Base-by-base conservation (phyloP, 148 eudicot genomes). In the Vaccinium myrtillus region DNA sequence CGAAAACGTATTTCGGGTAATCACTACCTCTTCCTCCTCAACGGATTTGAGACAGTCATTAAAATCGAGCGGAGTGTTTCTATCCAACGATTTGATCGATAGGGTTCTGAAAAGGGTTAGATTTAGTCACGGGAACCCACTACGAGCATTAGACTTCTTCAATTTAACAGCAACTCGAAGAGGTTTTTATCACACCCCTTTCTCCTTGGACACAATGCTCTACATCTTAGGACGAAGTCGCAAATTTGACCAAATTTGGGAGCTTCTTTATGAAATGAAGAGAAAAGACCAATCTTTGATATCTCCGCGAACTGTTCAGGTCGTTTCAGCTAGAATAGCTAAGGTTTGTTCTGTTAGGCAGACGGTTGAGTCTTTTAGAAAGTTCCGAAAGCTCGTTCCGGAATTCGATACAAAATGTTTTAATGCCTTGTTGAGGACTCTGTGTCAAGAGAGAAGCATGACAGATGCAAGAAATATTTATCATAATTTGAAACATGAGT, bases 371-470 rank as follows among this genome's bases (percentile, higher is more conserved):
- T 90, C 93, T 61, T 94, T 96, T 81, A 89, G 77, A 84, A 89
- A 30, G 87, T 96, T 96, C 82, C 84, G 65, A 80, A 93, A 83
- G 84, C 87, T 96, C 21, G 92, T 91, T 58, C 84, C 85, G 0
- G 92, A 73, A 61, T 92, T 91, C 51, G 94, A 89, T 81, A 89
- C 91, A 6, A 46, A 78, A 32, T 92, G 92, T 82, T 96, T 88
- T 51, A 96, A 96, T 87, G 91, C 93, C 5, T 82, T 94, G 89
- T 85, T 96, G 83, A 94, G 98, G 79, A 87, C 94, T 67, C 86
- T 94, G 86, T 96, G 93, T 75, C 98, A 94, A 80, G 98, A 96
- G 90, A 96, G 91, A 86, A 89, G 89, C 77, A 96, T 96, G 98
- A 54, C 63, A 12, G 98, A 96, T 89, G 98, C 95, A 43, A 87